Base-by-base conservation (phyloP, 371 early-diverging fungal genomes). In the Mortierella sp. region DNA sequence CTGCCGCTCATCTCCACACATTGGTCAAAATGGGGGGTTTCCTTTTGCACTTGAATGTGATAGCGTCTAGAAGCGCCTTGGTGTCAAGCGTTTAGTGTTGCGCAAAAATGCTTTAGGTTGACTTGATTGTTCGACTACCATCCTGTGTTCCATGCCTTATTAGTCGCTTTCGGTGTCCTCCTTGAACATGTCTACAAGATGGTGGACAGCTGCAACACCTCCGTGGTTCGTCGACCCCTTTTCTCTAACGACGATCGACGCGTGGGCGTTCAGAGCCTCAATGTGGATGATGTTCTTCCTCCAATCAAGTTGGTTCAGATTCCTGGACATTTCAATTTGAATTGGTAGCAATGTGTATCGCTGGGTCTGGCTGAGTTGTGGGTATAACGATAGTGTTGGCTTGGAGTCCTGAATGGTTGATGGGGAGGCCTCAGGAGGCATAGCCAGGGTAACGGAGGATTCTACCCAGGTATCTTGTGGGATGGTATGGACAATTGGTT, bases 201-300 rank as follows among this genome's bases (percentile, higher is more conserved):
- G 64, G 13, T 57, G 51, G 5, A 60, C 60, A 14, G 29, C 51
- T 9, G 69, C 57, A 17, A 60, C 19, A 9, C 25, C 54, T n/a
- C 45, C 47, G 27, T 54, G 29, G 46, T 57, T 41, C 41, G 24
- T 43, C 47, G 63, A 67, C 17, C 67, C 63, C n/a, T 47, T 63
- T 51, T 66, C 73, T 0, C 73, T 60, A 1, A 73, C 60, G 6
- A 73, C 53, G 43, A 73, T 67, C 3, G 67, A 62, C n/a, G 67
- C 73, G 40, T 73, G 73, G 8, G 73, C 73, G 29, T 73, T 73
- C 45, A 67, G 39, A 0, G 54, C 49, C 21, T 62, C 63, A 47
- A 67, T 67, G 43, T 67, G 67, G 22, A 73, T 50, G 55, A 62
- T 61, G 25, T 72, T 48, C 58, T 66, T 72, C 21, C 22, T 72